Percentiles rank a stretch among this genome's conserved stretches.
Evolutionary conservation across 129 eudicot genomes (phyloP).

Genomic region (Flaveria linearis): DNA sequence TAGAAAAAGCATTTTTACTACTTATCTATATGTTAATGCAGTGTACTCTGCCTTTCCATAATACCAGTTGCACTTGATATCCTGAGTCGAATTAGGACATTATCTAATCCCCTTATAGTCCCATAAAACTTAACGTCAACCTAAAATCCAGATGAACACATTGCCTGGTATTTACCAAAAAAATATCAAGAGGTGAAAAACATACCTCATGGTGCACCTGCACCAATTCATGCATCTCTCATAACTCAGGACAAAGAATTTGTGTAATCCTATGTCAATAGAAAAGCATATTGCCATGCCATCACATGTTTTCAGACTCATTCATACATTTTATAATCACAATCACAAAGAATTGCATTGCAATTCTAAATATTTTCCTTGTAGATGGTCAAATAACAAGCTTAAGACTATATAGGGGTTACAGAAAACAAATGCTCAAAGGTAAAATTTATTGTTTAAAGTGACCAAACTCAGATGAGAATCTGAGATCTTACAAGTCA

Average conservation of each 20-base stretch:
- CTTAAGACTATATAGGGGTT: background rate
- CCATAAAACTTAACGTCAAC: background rate
- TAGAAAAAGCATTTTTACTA: background rate
- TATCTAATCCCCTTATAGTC: background rate
- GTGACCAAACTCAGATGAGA: background rate
- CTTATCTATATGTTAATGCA: background rate
- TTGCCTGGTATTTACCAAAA: background rate
- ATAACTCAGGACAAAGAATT: background rate
- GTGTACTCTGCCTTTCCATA: background rate
- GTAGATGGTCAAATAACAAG: too few relatives aligned
- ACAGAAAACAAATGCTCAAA: background rate
- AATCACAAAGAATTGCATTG: background rate
- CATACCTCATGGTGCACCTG: background rate
- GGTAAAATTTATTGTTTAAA: background rate
- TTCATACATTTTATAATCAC: background rate
- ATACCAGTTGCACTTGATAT: background rate
- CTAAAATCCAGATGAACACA: background rate
- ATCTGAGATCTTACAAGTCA: conserved; percentile 8
- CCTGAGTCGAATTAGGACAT: background rate
- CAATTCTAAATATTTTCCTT: too few relatives aligned
- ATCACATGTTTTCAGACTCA: conserved; percentile 2
- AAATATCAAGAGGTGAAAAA: background rate
- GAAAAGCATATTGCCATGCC: too few relatives aligned
- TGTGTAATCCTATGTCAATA: background rate
- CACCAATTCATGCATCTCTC: background rate